These are phyloP conservation scores for Colletotrichum chrysophilum DNA, from an alignment of 2,329 filamentous ascomycete genomes.

Conservation along the genomic window DNA sequence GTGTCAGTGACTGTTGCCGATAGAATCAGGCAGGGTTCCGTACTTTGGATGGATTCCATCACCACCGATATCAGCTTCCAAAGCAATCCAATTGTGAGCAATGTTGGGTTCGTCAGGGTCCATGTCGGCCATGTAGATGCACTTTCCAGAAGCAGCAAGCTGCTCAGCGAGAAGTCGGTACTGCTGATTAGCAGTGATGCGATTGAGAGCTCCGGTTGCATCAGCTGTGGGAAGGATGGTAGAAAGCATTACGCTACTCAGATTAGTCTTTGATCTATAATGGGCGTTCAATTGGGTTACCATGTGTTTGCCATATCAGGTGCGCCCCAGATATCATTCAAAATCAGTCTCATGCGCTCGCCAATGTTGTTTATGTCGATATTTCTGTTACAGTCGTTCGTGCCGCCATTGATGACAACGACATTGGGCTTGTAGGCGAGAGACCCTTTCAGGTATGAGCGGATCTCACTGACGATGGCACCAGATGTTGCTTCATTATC, in stretches of 20 bases:
- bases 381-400: background rate
- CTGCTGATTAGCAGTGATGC: background rate
- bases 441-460: background rate
- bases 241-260: background rate
- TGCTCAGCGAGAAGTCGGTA: rapidly evolving
- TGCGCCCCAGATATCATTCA: background rate
- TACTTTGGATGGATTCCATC: background rate
- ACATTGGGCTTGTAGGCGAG: background rate
- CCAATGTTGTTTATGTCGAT: background rate
- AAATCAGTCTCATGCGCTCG: background rate
- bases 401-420: background rate
- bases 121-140: background rate
- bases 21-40: rapidly evolving
- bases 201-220: background rate
- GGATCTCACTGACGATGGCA: background rate
- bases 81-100: background rate
- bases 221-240: background rate
- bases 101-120: background rate
- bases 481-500: background rate
- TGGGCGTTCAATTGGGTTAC: background rate
- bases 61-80: background rate
- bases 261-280: background rate
- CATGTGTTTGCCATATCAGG: background rate
- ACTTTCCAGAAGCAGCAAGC: background rate
- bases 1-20: rapidly evolving